Evolutionary conservation across 108 stramenopile species (phyloP).

Genomic region (Conticribra guillardii): DNA sequence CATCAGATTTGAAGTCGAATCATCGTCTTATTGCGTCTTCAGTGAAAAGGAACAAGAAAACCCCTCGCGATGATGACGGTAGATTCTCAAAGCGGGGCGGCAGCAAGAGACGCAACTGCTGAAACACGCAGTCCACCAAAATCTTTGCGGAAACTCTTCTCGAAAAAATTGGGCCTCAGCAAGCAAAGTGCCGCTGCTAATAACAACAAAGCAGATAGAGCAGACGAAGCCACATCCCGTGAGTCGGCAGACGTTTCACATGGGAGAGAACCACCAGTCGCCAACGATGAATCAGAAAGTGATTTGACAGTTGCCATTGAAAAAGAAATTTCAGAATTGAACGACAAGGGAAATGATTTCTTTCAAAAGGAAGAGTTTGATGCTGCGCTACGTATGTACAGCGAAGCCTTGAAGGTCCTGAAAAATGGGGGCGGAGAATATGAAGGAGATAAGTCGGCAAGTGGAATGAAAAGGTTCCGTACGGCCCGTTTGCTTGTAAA

Average conservation of each 20-base stretch:
- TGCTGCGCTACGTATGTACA: constrained; percentile 55
- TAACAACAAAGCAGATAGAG: constrained; percentile 8
- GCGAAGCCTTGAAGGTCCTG: constrained; percentile 50
- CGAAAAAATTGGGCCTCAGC: constrained; percentile 14
- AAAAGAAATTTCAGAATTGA: constrained; percentile 37
- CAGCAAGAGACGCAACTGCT: too few species aligned
- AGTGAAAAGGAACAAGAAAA: too few species aligned
- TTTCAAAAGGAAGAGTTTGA: constrained; percentile 48
- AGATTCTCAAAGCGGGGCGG: too few species aligned
- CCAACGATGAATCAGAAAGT: not conserved
- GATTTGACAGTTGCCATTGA: constrained; percentile 17
- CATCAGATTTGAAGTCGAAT: too few species aligned
- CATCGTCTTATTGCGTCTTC: too few species aligned
- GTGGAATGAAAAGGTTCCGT: constrained; percentile 37
- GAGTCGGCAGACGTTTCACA: constrained; percentile 12
- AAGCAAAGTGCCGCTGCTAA: constrained; percentile 1
- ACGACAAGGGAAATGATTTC: constrained; percentile 58
- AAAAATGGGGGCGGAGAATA: constrained; percentile 28
- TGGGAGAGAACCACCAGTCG: constrained; percentile 8
- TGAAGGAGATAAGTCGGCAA: constrained; percentile 16
- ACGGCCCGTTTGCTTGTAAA: constrained; percentile 50
- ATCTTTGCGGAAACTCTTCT: constrained; percentile 1
- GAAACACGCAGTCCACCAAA: too few species aligned
- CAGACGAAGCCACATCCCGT: constrained; percentile 25
- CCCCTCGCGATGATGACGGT: too few species aligned